Evolutionary conservation across 257 asterid genomes (phyloP).

Genomic region (Voacanga thouarsii): DNA sequence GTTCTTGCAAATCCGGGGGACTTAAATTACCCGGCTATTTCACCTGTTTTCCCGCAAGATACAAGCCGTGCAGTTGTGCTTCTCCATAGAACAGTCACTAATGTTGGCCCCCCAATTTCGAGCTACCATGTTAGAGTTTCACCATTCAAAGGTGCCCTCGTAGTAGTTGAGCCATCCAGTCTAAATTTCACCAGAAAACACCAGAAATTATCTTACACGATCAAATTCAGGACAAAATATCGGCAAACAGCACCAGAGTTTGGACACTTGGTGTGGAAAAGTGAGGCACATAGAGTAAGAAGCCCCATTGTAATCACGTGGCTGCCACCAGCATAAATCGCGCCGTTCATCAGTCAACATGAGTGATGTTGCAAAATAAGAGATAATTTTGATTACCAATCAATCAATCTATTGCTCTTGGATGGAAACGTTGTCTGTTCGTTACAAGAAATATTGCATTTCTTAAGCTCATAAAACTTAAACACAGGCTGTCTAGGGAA

Average conservation of each 20-base stretch:
- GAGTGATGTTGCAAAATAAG: not conserved
- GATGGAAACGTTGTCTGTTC: not conserved
- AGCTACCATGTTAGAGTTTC: slow-evolving; percentile 59
- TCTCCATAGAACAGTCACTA: slow-evolving; percentile 64
- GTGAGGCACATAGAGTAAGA: slow-evolving; percentile 65
- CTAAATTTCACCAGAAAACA: slow-evolving; percentile 43
- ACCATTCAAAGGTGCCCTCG: slow-evolving; percentile 54
- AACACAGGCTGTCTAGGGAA: too few species aligned
- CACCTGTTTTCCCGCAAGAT: slow-evolving; percentile 55
- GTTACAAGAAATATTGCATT: not conserved
- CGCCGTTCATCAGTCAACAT: not conserved
- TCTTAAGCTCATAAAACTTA: not conserved
- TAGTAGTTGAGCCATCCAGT: slow-evolving; percentile 58
- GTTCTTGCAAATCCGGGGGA: slow-evolving; percentile 45
- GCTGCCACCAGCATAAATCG: slow-evolving; percentile 50
- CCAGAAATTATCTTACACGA: slow-evolving; percentile 54
- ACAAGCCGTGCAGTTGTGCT: slow-evolving; percentile 31
- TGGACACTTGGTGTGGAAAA: slow-evolving; percentile 69
- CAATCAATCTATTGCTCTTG: too few species aligned
- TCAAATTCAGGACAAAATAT: slow-evolving; percentile 40
- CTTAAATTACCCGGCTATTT: slow-evolving; percentile 81
- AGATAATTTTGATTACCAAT: not conserved
- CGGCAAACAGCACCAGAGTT: slow-evolving; percentile 57
- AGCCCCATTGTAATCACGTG: slow-evolving; percentile 81
- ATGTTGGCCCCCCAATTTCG: slow-evolving; percentile 65